Conservation (phyloP, 108 stramenopile species). For the Cyclotella cryptica region DNA sequence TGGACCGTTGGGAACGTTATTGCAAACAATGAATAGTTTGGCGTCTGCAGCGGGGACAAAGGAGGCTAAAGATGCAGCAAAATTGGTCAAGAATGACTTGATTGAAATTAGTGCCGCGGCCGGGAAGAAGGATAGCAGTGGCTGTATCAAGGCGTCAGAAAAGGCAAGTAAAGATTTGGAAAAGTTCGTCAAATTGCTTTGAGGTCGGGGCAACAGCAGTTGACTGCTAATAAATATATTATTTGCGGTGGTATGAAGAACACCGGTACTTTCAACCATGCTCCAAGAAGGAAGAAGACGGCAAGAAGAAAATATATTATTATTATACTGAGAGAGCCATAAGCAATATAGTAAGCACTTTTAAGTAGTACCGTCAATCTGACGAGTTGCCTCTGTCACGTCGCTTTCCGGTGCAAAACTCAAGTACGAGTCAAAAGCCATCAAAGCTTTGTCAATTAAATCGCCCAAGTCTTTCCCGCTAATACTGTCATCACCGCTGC, state of each 20-base stretch:
- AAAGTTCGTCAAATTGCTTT: slow-evolving; percentile 47
- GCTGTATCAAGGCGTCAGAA: slow-evolving; percentile 45
- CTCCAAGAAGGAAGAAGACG: no score
- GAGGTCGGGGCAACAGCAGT: no score
- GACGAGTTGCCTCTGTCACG: slow-evolving; percentile 30
- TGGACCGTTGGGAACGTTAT: slow-evolving; percentile 73
- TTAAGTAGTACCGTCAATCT: no score
- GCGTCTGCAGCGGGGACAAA: slow-evolving; percentile 34
- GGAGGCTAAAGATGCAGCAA: slow-evolving; percentile 52
- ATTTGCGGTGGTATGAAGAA: no score
- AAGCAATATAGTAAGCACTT: neutral
- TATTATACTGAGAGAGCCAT: no score
- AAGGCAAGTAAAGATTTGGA: slow-evolving; percentile 61
- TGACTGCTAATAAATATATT: no score
- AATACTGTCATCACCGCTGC: neutral
- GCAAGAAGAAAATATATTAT: no score
- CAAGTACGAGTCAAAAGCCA: slow-evolving; percentile 41
- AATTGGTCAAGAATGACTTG: slow-evolving; percentile 63
- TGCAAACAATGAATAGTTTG: slow-evolving; percentile 63
- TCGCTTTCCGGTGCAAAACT: slow-evolving; percentile 39
- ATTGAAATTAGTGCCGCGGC: slow-evolving; percentile 62
- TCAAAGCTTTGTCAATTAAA: slow-evolving; percentile 17
- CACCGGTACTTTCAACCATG: no score
- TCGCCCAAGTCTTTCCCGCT: slow-evolving; percentile 19
- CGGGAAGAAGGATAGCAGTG: slow-evolving; percentile 50